Evolutionary conservation across 306 rosid species (phyloP).

Genomic region (Cicer chorassanicum): DNA sequence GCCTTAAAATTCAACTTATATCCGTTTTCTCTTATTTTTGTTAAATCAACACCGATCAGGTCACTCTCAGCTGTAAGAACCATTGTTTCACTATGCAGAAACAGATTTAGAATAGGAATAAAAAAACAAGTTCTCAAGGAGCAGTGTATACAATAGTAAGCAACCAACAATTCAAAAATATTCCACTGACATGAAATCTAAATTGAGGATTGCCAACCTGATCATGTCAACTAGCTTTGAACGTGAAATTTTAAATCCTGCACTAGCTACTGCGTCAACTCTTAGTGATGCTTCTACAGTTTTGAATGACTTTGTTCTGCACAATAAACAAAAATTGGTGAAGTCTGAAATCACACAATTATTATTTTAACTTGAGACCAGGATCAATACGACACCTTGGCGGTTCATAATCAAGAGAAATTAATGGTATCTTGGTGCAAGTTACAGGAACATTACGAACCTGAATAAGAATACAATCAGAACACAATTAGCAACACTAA

Average conservation of each 20-base stretch:
- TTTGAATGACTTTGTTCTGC: slow-evolving; percentile 82
- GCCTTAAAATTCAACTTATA: no score
- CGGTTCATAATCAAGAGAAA: slow-evolving; percentile 88
- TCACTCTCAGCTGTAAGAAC: no score
- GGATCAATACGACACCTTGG: slow-evolving; percentile 64
- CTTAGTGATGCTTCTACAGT: slow-evolving; percentile 80
- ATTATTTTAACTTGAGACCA: slow-evolving; percentile 27
- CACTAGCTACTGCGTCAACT: slow-evolving; percentile 95
- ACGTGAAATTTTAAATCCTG: slow-evolving; percentile 91
- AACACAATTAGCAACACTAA: slow-evolving; percentile 11
- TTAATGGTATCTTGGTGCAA: slow-evolving; percentile 78
- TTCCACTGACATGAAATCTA: neutral
- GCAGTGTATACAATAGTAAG: neutral
- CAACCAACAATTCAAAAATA: slow-evolving; percentile 12
- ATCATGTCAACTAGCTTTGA: slow-evolving; percentile 87
- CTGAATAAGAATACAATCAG: slow-evolving; percentile 55
- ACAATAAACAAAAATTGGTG: slow-evolving; percentile 25
- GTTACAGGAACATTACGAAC: slow-evolving; percentile 87
- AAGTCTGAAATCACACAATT: slow-evolving; percentile 3
- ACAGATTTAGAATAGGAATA: slow-evolving; percentile 12
- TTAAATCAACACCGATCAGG: no score
- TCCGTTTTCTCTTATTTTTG: no score
- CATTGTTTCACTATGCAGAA: neutral
- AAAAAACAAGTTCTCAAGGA: slow-evolving; percentile 23
- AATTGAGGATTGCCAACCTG: slow-evolving; percentile 54